phyloP scores from a whole-genome alignment of 805 yeast genomes.

The Yueomyces sinensis region DNA sequence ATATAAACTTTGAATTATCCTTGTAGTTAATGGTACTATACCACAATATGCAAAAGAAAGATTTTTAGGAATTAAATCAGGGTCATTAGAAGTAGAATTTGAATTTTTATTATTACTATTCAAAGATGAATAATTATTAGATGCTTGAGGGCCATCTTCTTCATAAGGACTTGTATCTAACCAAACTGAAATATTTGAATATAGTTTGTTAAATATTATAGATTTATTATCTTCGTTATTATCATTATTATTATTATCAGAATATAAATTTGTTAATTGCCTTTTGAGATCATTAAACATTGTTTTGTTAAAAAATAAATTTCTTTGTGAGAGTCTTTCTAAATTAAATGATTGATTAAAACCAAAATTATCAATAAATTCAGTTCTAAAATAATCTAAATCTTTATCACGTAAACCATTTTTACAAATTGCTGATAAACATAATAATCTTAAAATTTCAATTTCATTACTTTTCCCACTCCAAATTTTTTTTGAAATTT shows the following conservation, averaged over 20 bases:
- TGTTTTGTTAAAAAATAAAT: constrained; percentile 12
- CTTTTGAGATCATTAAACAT: not conserved
- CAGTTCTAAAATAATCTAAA: constrained; percentile 38
- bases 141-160: constrained; percentile 6
- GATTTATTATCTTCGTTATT: not conserved
- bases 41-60: constrained; percentile 62
- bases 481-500: constrained; percentile 38
- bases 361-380: constrained; percentile 54
- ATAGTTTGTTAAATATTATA: constrained; percentile 11
- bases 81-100: too few species aligned
- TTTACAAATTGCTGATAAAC: constrained; percentile 47
- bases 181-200: constrained; percentile 13
- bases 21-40: constrained; percentile 58
- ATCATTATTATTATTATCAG: not conserved
- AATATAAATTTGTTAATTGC: too few species aligned
- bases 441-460: constrained; percentile 38
- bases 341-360: constrained; percentile 22
- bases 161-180: constrained; percentile 15
- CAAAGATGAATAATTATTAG: constrained; percentile 2
- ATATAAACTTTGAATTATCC: constrained; percentile 60
- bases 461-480: constrained; percentile 26
- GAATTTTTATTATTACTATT: constrained; percentile 9
- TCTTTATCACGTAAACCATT: constrained; percentile 62
- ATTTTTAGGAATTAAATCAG: too few species aligned
- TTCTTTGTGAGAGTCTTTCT: constrained; percentile 11